These are phyloP conservation scores for Fagopyrum tataricum DNA, from an alignment of 148 eudicot genomes.

Conservation along the genomic window DNA sequence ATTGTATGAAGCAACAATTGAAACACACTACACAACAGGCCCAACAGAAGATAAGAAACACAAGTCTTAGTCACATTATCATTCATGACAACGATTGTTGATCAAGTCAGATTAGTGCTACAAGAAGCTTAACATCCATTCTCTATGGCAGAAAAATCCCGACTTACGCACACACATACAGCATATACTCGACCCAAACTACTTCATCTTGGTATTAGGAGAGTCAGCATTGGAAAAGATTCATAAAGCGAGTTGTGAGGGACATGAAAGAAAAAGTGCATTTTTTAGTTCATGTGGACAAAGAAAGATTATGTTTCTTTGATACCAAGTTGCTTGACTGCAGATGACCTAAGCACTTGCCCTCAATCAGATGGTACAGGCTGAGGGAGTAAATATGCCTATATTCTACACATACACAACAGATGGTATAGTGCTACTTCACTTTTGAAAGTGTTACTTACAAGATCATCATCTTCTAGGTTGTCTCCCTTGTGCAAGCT, in stretches of 20 bases:
- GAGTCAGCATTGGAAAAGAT: not conserved
- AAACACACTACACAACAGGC: not conserved
- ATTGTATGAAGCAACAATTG: not conserved
- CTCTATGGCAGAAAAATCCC: not conserved
- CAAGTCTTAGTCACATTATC: not conserved
- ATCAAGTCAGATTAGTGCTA: not conserved
- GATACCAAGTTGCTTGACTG: not conserved
- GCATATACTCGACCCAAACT: not conserved
- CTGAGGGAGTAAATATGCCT: not conserved
- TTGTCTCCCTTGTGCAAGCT: slow-evolving; percentile 59
- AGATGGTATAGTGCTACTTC: not conserved
- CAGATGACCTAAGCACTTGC: not conserved
- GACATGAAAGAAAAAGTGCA: not conserved
- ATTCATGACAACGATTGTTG: not conserved
- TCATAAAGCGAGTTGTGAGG: not conserved
- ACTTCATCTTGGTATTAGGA: not conserved
- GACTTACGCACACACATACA: not conserved
- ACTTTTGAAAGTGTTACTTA: slow-evolving; percentile 14
- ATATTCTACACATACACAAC: not conserved
- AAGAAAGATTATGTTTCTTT: not conserved
- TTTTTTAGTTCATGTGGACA: not conserved
- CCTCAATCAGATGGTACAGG: not conserved
- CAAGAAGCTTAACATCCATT: not conserved
- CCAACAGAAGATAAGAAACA: not conserved
- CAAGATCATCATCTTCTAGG: slow-evolving; percentile 84